A percentile compares a stretch with the other conserved stretches of the same genome.
Conservation (phyloP, 208 protist species). For the Trypanosoma brucei region DNA sequence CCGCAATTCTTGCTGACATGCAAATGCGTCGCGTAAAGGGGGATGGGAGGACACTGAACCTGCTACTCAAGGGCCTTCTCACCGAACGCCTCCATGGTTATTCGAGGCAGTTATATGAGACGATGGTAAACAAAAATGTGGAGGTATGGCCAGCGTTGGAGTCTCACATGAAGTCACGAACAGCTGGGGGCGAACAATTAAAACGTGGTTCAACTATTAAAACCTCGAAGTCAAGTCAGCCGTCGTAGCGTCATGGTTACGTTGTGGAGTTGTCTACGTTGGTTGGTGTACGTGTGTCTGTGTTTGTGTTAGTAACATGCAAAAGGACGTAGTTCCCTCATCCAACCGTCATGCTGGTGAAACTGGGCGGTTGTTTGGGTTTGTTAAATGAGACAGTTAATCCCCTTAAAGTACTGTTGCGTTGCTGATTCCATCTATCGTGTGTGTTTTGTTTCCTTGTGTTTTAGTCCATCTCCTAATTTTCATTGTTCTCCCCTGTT, state of each 20-base stretch:
- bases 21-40: conserved; percentile 64
- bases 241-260: background rate
- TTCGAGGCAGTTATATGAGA: conserved; percentile 62
- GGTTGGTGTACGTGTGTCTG: background rate
- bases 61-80: conserved; percentile 79
- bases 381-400: too few relatives aligned
- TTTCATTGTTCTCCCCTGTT: too few relatives aligned
- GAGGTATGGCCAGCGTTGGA: conserved; percentile 75
- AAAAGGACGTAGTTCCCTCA: background rate
- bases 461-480: too few relatives aligned
- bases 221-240: background rate
- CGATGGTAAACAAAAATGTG: conserved; percentile 68
- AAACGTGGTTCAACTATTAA: background rate
- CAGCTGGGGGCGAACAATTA: background rate
- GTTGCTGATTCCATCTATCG: too few relatives aligned
- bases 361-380: background rate
- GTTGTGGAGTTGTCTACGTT: too few relatives aligned
- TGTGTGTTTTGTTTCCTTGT: too few relatives aligned
- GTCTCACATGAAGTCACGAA: conserved; percentile 26
- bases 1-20: conserved; percentile 70
- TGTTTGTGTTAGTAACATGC: background rate
- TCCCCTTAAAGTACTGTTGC: too few relatives aligned
- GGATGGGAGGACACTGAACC: conserved; percentile 67
- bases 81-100: conserved; percentile 59
- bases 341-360: background rate